Percentiles rank a stretch among this genome's conserved stretches.
phyloP scores from a whole-genome alignment of 2,329 filamentous ascomycete genomes.

The Cercospora sp. region DNA sequence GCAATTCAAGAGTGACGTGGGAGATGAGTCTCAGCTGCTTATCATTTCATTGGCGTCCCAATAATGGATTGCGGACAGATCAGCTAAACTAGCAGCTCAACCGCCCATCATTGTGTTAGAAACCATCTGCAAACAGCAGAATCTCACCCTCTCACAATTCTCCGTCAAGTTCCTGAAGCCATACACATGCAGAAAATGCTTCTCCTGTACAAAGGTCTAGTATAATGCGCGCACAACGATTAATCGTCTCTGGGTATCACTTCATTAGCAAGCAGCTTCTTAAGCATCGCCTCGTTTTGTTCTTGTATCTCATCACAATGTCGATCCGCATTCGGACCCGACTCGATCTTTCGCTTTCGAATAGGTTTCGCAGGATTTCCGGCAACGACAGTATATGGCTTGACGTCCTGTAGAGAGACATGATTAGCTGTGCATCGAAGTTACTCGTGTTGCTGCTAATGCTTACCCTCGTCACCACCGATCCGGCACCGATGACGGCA shows the following conservation, averaged over 20 bases:
- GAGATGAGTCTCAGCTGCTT: not conserved
- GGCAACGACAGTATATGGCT: constrained; percentile 48
- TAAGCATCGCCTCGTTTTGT: constrained; percentile 32
- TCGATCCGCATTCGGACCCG: constrained; percentile 29
- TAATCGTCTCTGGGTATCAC: constrained; percentile 17
- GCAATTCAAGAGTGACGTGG: not conserved
- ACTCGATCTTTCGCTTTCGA: constrained; percentile 30
- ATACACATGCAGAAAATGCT: not conserved
- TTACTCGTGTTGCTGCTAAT: not conserved
- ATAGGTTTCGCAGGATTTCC: constrained; percentile 47
- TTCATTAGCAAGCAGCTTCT: constrained; percentile 21
- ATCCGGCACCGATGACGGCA: constrained; percentile 56
- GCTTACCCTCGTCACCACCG: constrained; percentile 57
- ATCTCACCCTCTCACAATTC: not conserved
- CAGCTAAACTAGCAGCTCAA: not conserved
- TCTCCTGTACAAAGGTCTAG: not conserved
- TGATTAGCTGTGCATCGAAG: not conserved
- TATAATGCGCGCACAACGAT: constrained; percentile 5
- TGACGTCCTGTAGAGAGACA: constrained; percentile 45
- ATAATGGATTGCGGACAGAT: not conserved
- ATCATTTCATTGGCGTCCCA: not conserved
- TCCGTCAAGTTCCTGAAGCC: not conserved
- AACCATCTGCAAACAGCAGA: not conserved
- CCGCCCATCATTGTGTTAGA: not conserved
- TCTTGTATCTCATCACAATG: constrained; percentile 34